Evolutionary conservation across 495 filamentous ascomycete species (phyloP).

Genomic region (Astrothelium subdiscretum): DNA sequence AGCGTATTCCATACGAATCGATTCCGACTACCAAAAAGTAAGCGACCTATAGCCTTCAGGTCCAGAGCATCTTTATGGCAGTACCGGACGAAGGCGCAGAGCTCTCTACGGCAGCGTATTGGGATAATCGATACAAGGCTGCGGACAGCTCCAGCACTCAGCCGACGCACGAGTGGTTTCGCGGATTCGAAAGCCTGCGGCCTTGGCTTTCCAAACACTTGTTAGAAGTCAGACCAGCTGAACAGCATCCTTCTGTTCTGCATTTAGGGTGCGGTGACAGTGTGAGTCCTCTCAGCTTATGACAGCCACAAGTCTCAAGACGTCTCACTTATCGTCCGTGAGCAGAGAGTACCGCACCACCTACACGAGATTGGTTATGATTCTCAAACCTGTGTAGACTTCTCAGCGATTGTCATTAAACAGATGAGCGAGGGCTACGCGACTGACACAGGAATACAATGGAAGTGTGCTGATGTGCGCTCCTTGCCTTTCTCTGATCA

Average conservation of each 20-base stretch:
- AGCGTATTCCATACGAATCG: too few species aligned
- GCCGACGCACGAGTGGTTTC: constrained; percentile 41
- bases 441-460: constrained; percentile 29
- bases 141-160: constrained; percentile 21
- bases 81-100: constrained; percentile 33
- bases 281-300: too few species aligned
- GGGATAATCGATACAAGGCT: constrained; percentile 38
- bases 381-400: constrained; percentile 47
- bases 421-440: constrained; percentile 36
- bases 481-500: constrained; percentile 18
- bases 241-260: constrained; percentile 30
- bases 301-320: neutral
- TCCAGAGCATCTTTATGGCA: neutral
- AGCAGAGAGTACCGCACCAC: constrained; percentile 40
- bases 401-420: constrained; percentile 41
- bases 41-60: neutral
- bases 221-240: constrained; percentile 14
- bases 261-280: constrained; percentile 51
- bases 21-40: neutral
- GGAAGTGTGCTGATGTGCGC: constrained; percentile 43
- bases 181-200: constrained; percentile 35
- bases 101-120: constrained; percentile 36
- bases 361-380: constrained; percentile 38
- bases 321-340: constrained; percentile 1
- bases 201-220: constrained; percentile 37